Evolutionary conservation across 2,329 filamentous ascomycete species (phyloP), one percentile per base, ranked within the genome.

Genomic region (Aureobasidium sp.): DNA sequence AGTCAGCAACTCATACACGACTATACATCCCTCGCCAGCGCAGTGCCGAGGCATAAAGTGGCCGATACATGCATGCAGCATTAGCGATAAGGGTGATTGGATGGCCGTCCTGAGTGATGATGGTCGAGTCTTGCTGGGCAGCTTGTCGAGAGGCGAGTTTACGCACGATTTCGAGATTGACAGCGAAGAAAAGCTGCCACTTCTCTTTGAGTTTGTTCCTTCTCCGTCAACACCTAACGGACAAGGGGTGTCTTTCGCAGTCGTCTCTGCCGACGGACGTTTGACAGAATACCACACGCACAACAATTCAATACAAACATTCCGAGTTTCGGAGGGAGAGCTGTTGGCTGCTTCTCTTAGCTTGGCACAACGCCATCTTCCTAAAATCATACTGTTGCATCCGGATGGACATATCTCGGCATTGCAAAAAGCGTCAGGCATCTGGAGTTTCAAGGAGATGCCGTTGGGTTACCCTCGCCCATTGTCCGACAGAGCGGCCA

Each of bases 61-160:
- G 72, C 72, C 72, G 0, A 63, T 73, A 26, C 71, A 86, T 32
- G 83, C 84, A 2, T 80, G 88, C 68, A 80, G 86, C 0, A 82
- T 91, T 36, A 86, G 90, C 63, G 81, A 83, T 36, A 78, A 79
- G 15, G 86, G 85, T 1, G 82, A 79, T 44, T 87, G 85, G 81
- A 76, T 91, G 36, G 88, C 87, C 1, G 75, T 92, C 4, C 76
- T 89, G 34, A 86, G 86, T 9, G 78, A 81, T 5, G 77, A 78
- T 47, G 79, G 81, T 51, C 79, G 77, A 37, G 80, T 89, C 13
- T 75, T 82, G 20, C 69, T 91, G 5, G 92, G 88, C 85, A 83
- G 84, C 66, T 76, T 89, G 4, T 73, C 75, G 17, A 77, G 84
- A 43, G 79, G 80, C 51, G 75, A 74, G 12, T 87, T 87, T 79